Percentiles rank a stretch among this genome's conserved stretches.
phyloP scores from a whole-genome alignment of 148 eudicot genomes.

The Fagopyrum homotropicum region DNA sequence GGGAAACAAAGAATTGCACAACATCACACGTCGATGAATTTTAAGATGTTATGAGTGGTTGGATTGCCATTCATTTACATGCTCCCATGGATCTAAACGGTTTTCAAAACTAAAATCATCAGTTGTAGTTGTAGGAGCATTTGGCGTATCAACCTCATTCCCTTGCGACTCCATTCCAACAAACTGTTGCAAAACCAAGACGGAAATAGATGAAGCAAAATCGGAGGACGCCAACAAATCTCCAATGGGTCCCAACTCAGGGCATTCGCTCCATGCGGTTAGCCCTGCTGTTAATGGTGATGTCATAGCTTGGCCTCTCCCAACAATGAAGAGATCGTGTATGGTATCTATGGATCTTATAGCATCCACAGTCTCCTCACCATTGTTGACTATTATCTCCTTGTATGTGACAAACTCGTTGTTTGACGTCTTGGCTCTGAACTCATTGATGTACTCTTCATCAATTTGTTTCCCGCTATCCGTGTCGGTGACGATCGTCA shows the following conservation, averaged over 20 bases:
- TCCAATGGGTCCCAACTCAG: conserved; percentile 35
- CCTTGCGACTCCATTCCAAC: conserved; percentile 14
- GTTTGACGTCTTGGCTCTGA: conserved; percentile 8
- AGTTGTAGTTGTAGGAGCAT: conserved; percentile 2
- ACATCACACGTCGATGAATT: too few relatives aligned
- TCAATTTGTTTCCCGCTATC: conserved; percentile 16
- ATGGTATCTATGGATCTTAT: conserved; percentile 17
- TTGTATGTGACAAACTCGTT: conserved; percentile 14
- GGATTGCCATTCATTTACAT: background rate
- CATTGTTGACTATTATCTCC: conserved; percentile 21
- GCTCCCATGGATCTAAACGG: background rate
- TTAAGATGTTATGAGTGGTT: background rate
- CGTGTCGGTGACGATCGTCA: background rate
- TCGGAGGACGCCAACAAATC: conserved; percentile 30
- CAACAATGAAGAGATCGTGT: conserved; percentile 25
- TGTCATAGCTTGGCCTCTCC: conserved; percentile 24
- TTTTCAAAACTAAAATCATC: background rate
- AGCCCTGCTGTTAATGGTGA: conserved; percentile 28
- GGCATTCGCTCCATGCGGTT: conserved; percentile 37
- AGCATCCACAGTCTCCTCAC: conserved; percentile 18
- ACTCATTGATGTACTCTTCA: conserved; percentile 15
- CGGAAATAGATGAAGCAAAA: conserved; percentile 25
- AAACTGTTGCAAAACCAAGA: conserved; percentile 53
- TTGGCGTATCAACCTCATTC: conserved; percentile 14
- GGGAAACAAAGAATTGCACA: too few relatives aligned